phyloP scores from a whole-genome alignment of 2,329 filamentous ascomycete species.

The Fusarium foetens region DNA sequence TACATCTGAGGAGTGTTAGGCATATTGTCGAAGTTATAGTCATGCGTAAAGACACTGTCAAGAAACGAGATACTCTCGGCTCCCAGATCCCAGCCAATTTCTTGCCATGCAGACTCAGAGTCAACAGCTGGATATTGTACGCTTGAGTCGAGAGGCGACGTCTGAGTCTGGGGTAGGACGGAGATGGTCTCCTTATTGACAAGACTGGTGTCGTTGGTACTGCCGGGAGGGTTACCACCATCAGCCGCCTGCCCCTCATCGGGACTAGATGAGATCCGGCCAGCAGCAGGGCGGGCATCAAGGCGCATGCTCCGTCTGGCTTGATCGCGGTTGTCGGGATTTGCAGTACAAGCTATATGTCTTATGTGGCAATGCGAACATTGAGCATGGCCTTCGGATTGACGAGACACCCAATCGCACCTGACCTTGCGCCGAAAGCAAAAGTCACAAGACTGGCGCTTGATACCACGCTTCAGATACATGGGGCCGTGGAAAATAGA shows the following conservation, averaged over 20 bases:
- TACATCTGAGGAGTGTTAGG: neutral
- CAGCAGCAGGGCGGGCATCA: neutral
- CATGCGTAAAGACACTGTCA: neutral
- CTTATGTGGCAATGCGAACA: neutral
- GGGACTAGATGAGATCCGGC: neutral
- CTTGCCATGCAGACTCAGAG: neutral
- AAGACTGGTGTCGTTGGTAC: neutral
- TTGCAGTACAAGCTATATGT: neutral
- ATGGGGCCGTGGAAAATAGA: neutral
- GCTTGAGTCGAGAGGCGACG: neutral
- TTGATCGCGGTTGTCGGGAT: neutral
- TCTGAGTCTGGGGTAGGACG: neutral
- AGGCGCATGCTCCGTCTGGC: neutral
- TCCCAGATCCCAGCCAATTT: neutral
- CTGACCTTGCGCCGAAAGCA: neutral
- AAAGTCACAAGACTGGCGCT: constrained; percentile 1
- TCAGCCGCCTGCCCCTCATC: neutral
- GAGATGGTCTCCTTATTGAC: neutral
- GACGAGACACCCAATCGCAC: neutral
- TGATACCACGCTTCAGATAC: neutral
- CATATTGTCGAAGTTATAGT: neutral
- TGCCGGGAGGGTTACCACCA: neutral
- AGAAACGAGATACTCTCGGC: neutral
- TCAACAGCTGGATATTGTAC: neutral
- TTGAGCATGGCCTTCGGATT: neutral